Conservation (phyloP, 306 rosid species). For the Herpetospermum pedunculosum region DNA sequence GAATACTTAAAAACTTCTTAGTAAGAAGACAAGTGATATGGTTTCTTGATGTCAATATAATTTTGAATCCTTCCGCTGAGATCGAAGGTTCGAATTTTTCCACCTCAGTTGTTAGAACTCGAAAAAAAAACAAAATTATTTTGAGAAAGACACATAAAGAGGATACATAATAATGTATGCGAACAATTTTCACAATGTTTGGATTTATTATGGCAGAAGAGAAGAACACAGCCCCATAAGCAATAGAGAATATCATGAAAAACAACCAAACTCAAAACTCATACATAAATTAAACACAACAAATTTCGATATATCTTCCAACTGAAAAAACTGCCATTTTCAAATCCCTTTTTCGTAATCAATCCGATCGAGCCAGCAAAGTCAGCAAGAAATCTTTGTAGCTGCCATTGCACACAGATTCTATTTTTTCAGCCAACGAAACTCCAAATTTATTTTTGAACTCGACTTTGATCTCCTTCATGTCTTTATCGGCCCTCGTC, state of each 20-base stretch:
- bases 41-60: no score
- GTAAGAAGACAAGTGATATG: no score
- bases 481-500: conserved; percentile 64
- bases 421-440: conserved; percentile 45
- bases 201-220: neutral
- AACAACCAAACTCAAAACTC: neutral
- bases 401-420: conserved; percentile 51
- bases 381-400: conserved; percentile 77
- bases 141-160: no score
- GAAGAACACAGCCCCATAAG: neutral
- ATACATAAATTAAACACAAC: neutral
- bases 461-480: conserved; percentile 51
- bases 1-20: no score
- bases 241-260: neutral
- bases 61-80: no score
- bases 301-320: neutral
- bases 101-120: no score
- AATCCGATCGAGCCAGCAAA: conserved; percentile 46
- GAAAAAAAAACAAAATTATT: no score
- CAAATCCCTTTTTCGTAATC: neutral
- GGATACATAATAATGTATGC: no score
- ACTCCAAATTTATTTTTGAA: conserved; percentile 36
- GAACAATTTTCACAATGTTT: neutral
- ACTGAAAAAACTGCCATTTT: neutral
- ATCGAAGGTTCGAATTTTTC: no score